Evolutionary conservation across 1,284 basidiomycete genomes (phyloP).

Genomic region (Dichomitus squalens): DNA sequence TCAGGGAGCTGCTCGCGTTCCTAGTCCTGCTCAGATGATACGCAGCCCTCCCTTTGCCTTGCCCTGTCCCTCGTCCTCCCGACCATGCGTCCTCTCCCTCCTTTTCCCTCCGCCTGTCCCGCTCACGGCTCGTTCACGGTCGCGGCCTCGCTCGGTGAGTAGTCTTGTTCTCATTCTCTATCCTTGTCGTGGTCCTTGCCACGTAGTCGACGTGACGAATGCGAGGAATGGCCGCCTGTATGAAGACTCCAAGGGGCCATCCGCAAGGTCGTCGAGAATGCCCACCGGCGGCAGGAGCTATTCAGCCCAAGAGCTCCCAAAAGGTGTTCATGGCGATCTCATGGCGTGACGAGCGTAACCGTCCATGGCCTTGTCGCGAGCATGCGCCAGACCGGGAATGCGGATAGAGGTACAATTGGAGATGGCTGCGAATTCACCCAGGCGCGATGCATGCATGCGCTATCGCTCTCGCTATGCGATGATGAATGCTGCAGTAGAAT

Average conservation of each 20-base stretch:
- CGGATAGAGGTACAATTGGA: slow-evolving; percentile 2
- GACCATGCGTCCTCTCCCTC: too few species aligned
- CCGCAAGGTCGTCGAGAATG: too few species aligned
- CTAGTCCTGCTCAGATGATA: slow-evolving; percentile 18
- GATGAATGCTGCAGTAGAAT: background rate
- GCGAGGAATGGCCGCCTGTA: too few species aligned
- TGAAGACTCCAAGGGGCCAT: too few species aligned
- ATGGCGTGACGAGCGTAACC: background rate
- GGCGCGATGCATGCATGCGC: slow-evolving; percentile 13
- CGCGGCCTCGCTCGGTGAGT: slow-evolving; percentile 23
- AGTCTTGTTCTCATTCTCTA: slow-evolving; percentile 20
- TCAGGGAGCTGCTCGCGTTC: slow-evolving; percentile 29
- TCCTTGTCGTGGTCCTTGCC: too few species aligned
- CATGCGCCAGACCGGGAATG: background rate
- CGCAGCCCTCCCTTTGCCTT: slow-evolving; percentile 18
- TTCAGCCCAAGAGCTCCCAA: too few species aligned
- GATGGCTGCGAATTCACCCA: slow-evolving; percentile 5
- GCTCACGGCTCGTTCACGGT: slow-evolving; percentile 17
- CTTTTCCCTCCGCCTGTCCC: slow-evolving; percentile 15
- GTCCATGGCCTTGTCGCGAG: too few species aligned
- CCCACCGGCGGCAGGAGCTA: too few species aligned
- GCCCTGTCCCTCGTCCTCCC: slow-evolving; percentile 19
- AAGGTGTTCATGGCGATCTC: too few species aligned
- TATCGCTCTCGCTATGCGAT: slow-evolving; percentile 14
- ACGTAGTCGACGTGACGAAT: too few species aligned